A percentile compares a stretch with the other conserved stretches of the same genome.
Conservation (phyloP, 208 protist species). For the Acanthamoeba castellanii region DNA sequence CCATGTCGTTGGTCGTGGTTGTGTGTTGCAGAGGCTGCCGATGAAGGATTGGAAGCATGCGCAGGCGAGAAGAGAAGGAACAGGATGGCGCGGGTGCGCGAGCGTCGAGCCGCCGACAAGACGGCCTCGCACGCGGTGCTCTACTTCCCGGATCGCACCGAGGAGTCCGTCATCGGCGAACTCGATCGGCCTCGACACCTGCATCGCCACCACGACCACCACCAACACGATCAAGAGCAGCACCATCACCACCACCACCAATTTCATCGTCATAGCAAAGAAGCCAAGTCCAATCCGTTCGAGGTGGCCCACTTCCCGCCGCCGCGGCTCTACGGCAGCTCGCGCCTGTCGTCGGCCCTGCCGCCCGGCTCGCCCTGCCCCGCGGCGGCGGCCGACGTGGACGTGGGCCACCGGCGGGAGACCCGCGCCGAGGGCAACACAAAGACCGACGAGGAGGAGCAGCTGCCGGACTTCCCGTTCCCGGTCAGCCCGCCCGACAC, state of each 20-base stretch:
- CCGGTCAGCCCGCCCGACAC: not conserved
- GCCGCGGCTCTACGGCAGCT: not conserved
- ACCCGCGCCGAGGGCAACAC: not conserved
- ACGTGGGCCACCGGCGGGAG: not conserved
- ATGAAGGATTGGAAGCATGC: not conserved
- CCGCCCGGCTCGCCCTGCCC: not conserved
- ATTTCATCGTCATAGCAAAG: not conserved
- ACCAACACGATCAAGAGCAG: not conserved
- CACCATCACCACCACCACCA: not conserved
- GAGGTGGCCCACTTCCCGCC: slow-evolving; percentile 8
- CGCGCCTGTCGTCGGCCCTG: not conserved
- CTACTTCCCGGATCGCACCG: not conserved
- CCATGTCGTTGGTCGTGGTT: not conserved
- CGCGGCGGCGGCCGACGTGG: not conserved
- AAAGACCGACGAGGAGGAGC: not conserved
- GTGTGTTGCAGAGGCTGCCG: not conserved
- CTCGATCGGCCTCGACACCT: not conserved
- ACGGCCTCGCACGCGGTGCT: not conserved
- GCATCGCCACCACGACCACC: not conserved
- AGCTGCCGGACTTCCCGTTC: not conserved
- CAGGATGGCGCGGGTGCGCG: not conserved
- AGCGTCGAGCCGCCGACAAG: not conserved
- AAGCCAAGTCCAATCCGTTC: too few species aligned
- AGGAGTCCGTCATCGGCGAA: not conserved
- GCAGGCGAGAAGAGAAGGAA: not conserved